Conservation (phyloP, 495 filamentous ascomycete genomes). For the Apiosordaria backusii region DNA sequence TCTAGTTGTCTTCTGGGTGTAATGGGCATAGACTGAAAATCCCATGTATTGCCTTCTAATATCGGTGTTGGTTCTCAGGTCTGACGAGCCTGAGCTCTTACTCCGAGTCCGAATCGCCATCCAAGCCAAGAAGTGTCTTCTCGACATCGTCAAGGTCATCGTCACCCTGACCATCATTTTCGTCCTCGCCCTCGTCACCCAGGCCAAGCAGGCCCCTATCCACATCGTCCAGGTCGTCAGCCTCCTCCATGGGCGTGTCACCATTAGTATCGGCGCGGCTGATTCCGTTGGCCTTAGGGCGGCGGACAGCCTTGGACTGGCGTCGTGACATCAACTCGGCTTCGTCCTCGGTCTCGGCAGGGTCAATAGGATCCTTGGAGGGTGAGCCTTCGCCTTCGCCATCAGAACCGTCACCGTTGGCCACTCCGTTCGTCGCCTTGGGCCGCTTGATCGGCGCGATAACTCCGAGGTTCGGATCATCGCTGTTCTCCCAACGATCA, state of each 20-base stretch:
- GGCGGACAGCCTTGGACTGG: slow-evolving; percentile 3
- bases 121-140: slow-evolving; percentile 47
- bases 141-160: slow-evolving; percentile 53
- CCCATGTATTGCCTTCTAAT: too few species aligned
- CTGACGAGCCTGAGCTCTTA: slow-evolving; percentile 19
- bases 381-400: slow-evolving; percentile 20
- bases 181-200: slow-evolving; percentile 31
- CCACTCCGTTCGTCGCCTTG: slow-evolving; percentile 25
- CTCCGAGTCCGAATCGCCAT: slow-evolving; percentile 44
- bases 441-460: slow-evolving; percentile 41
- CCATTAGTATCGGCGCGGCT: slow-evolving; percentile 29
- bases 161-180: slow-evolving; percentile 38
- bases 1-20: not conserved
- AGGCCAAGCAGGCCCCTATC: slow-evolving; percentile 37
- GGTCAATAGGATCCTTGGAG: slow-evolving; percentile 27
- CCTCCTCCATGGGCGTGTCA: slow-evolving; percentile 42
- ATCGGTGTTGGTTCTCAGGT: too few species aligned
- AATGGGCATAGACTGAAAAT: too few species aligned
- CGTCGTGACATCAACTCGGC: slow-evolving; percentile 19
- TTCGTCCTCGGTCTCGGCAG: slow-evolving; percentile 36
- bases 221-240: slow-evolving; percentile 49
- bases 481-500: slow-evolving; percentile 65
- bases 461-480: slow-evolving; percentile 45
- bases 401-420: slow-evolving; percentile 17
- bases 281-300: slow-evolving; percentile 20